phyloP scores from a whole-genome alignment of 331 rosid genomes.

The Acacia pycnantha region DNA sequence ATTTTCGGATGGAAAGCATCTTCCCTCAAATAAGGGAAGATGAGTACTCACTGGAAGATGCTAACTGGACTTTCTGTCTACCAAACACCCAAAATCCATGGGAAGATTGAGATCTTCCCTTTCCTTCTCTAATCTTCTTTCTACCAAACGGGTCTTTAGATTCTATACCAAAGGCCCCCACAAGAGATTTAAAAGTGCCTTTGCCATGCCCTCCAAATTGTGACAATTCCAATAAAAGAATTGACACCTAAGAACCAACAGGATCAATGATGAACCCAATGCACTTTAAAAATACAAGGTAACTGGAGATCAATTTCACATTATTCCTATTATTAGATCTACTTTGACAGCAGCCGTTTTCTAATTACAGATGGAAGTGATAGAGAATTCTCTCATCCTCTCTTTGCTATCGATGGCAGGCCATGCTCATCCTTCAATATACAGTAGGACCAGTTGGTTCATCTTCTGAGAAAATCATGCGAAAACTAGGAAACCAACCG shows the following conservation, averaged over 20 bases:
- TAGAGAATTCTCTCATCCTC: slow-evolving; percentile 51
- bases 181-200: neutral
- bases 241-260: neutral
- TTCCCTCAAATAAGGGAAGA: too few relatives aligned
- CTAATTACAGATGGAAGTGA: slow-evolving; percentile 57
- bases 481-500: slow-evolving; percentile 51
- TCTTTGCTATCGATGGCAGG: slow-evolving; percentile 58
- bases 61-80: too few relatives aligned
- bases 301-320: slow-evolving; percentile 47
- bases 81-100: too few relatives aligned
- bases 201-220: neutral
- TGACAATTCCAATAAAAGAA: neutral
- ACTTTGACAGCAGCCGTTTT: slow-evolving; percentile 52
- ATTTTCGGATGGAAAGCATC: too few relatives aligned
- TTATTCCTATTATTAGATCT: slow-evolving; percentile 52
- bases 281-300: slow-evolving; percentile 37
- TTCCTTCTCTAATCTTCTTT: too few relatives aligned
- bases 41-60: too few relatives aligned
- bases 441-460: slow-evolving; percentile 60
- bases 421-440: slow-evolving; percentile 56
- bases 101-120: too few relatives aligned
- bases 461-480: slow-evolving; percentile 33
- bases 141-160: too few relatives aligned
- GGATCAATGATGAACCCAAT: slow-evolving; percentile 24
- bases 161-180: neutral